Evolutionary conservation across 306 rosid genomes (phyloP), one percentile per base, ranked within the genome.

Genomic region (Geum urbanum): DNA sequence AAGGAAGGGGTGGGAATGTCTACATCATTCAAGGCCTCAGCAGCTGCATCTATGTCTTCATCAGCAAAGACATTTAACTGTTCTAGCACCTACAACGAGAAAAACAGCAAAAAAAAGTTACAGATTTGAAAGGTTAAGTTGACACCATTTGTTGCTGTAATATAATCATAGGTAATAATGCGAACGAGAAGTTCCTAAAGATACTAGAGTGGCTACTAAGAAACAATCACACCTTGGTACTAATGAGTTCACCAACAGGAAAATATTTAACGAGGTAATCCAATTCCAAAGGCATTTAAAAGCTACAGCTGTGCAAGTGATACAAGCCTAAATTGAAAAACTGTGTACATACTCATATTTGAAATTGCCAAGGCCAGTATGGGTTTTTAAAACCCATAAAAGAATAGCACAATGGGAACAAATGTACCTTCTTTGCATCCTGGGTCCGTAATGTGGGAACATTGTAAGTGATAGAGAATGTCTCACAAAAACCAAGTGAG

Each of bases 21-120:
- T 77, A 94, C 98, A 82, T 95, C 89, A 75, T 82, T 74, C 80
- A 95, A 75, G 50, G 95, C 96, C 84, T 91, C 91, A 1, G 97
- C 96, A 55, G 97, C 97, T 68, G 87, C 77, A 84, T 89, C 87
- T 54, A 91, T 72, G 77, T 95, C 99, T 9, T 82, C 89, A 7
- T 76, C 76, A 43, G 92, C 89, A 76, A 95, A 95, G 51, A 91
- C 97, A 65, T 86, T 87, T 81, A 95, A 80, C 84, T 89, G 88
- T 63, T 74, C 57, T 32, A 95, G 89, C 73, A 95, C 96, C 99
- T 95, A 79, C 37, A 66, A 80, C 66, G 74, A 65, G 56, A 74
- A 35, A 79, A 59, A 67, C 41, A 65, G 72, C 32, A 52, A 77
- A 48, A 7, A 71, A 24, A 69, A 73, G 50, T 58, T 37, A 10